Percentiles rank a stretch among this genome's conserved stretches.
These are phyloP conservation scores for Rehmannia glutinosa DNA, from an alignment of 257 asterid species.

Conservation along the genomic window DNA sequence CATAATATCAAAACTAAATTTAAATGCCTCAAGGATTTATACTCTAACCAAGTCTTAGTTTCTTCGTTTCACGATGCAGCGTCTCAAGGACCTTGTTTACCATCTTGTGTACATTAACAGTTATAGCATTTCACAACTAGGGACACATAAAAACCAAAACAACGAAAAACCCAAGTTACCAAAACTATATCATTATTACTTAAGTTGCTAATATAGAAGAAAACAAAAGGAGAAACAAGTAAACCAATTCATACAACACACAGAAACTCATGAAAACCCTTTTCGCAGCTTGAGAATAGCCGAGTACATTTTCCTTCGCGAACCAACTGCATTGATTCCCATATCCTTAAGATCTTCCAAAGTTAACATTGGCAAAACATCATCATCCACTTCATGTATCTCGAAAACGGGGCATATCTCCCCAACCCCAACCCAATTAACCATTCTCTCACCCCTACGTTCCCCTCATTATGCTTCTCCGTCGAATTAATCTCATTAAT, in stretches of 20 bases:
- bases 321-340: constrained; percentile 91
- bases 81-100: constrained; percentile 23
- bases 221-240: constrained; percentile 23
- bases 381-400: constrained; percentile 91
- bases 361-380: constrained; percentile 75
- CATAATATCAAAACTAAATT: constrained; percentile 8
- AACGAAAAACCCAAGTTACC: constrained; percentile 28
- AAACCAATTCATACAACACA: constrained; percentile 32
- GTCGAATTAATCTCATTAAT: constrained; percentile 50
- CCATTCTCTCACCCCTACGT: constrained; percentile 80
- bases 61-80: too few species aligned
- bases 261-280: constrained; percentile 57
- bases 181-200: constrained; percentile 36
- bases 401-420: constrained; percentile 67
- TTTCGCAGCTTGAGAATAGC: constrained; percentile 64
- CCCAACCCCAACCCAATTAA: constrained; percentile 72
- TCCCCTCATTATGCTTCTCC: constrained; percentile 45
- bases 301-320: constrained; percentile 75
- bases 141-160: constrained; percentile 19
- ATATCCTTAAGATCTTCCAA: constrained; percentile 93
- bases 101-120: constrained; percentile 33
- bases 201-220: constrained; percentile 25
- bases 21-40: constrained; percentile 12
- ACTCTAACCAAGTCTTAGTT: too few species aligned
- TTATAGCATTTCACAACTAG: constrained; percentile 23